A percentile compares a stretch with the other conserved stretches of the same genome.
Evolutionary conservation across 73 alveolate genomes (phyloP).

Genomic region (Paramecium tetraurelia): DNA sequence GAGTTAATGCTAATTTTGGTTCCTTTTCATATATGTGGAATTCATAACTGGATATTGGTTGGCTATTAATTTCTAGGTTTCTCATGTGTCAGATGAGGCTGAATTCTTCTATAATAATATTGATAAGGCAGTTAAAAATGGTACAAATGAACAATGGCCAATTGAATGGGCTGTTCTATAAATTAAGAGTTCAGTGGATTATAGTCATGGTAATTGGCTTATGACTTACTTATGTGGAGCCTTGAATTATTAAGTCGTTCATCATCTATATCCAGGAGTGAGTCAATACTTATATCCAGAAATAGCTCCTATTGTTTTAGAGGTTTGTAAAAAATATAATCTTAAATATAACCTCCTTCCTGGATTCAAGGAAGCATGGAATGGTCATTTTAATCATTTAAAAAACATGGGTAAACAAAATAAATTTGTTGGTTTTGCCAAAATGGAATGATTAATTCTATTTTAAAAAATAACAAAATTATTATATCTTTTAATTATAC

Average conservation of each 20-base stretch:
- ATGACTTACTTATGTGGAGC: slow-evolving; percentile 47
- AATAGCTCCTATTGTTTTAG: slow-evolving; percentile 19
- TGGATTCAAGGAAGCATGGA: slow-evolving; percentile 28
- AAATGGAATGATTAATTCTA: not conserved
- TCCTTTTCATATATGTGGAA: not conserved
- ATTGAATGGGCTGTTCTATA: slow-evolving; percentile 36
- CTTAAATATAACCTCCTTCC: not conserved
- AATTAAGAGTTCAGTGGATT: slow-evolving; percentile 27
- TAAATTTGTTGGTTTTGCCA: slow-evolving; percentile 32
- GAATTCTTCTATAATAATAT: slow-evolving; percentile 34
- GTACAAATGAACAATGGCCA: slow-evolving; percentile 42
- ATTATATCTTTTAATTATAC: not conserved
- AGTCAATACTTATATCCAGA: slow-evolving; percentile 36
- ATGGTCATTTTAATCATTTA: slow-evolving; percentile 16
- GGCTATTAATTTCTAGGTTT: slow-evolving; percentile 30
- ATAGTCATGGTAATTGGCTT: slow-evolving; percentile 28
- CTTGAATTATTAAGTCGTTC: slow-evolving; percentile 25
- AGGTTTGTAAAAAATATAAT: slow-evolving; percentile 5
- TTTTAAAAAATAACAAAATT: not conserved
- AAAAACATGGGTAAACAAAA: not conserved
- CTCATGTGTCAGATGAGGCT: slow-evolving; percentile 50
- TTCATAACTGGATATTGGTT: slow-evolving; percentile 46
- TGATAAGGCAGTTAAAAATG: not conserved
- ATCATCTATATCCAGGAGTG: slow-evolving; percentile 44
- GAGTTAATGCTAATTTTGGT: not conserved